Base-by-base conservation (phyloP, 1,284 basidiomycete genomes). In the Rhodotorula glutinis region DNA sequence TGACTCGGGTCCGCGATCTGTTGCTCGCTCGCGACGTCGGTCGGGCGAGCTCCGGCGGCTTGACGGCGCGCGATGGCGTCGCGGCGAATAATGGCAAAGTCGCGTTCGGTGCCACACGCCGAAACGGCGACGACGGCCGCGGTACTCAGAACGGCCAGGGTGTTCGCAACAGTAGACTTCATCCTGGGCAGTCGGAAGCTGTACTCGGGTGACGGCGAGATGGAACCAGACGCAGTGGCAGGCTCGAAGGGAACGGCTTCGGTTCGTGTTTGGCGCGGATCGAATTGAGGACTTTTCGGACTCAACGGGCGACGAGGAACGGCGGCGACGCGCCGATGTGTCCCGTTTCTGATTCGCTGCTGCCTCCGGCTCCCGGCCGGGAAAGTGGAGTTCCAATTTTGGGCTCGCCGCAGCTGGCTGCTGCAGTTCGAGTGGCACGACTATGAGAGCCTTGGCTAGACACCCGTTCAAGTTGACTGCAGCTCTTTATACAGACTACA, bases 1-100 rank as follows among this genome's bases (percentile, higher is more conserved):
- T 68, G 62, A 4, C 49, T 46, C 16, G 66, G 52, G 60, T 69
- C 52, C 21, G 60, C 65, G 55, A 69, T 41, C 27, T 51, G 27
- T 4, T 63, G 63, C 4, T 52, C 60, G 21, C 55, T 55, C 17
- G 67, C 67, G 43, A 65, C 67, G 63, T 69, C 67, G 19, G 67
- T 69, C 17, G 63, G 57, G 3, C 59, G 59, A 27, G 41, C 11
- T 1, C 51, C 58, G 4, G 62, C 55, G 10, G 49, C 62, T n/a
- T 41, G 33, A 19, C 27, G 58, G 23, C 56, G 56, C 41, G 38
- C 47, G 52, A 51, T 55, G 4, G 40, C 38, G 16, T 43, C 29
- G 21, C 38, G 27, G 27, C 65, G 56, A 43, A 67, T 29, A 13
- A 27, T 16, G 25, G 59, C 46, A 30, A 67, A 67, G 5, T 51